These are phyloP conservation scores for Lathyrus tuberosus DNA, from an alignment of 306 rosid species.

Conservation along the genomic window DNA sequence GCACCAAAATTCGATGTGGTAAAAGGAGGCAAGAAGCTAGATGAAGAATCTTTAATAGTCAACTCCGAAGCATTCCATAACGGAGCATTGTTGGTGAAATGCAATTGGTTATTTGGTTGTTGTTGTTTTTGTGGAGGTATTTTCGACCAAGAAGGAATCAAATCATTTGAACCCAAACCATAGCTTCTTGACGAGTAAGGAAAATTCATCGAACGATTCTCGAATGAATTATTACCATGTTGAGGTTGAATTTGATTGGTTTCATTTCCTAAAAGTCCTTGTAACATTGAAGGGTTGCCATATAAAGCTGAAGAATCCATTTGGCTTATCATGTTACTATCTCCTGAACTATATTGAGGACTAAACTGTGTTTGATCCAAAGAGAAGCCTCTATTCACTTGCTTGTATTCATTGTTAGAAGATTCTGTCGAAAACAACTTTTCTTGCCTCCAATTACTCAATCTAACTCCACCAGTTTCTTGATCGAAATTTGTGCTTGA, in stretches of 20 bases:
- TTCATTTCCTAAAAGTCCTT: conserved; percentile 67
- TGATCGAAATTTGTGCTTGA: conserved; percentile 53
- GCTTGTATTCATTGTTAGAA: conserved; percentile 47
- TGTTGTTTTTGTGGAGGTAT: conserved; percentile 71
- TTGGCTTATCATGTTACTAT: conserved; percentile 67
- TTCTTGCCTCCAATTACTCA: conserved; percentile 71
- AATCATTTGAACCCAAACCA: conserved; percentile 56
- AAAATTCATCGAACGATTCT: conserved; percentile 45
- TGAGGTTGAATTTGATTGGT: conserved; percentile 44
- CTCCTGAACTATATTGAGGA: conserved; percentile 82
- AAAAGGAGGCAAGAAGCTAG: conserved; percentile 67
- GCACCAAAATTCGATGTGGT: conserved; percentile 52
- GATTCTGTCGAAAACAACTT: conserved; percentile 60
- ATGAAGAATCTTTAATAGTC: conserved; percentile 63
- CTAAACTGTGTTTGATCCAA: conserved; percentile 75
- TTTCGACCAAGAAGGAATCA: conserved; percentile 56
- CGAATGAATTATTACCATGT: conserved; percentile 47
- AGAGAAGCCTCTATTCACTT: conserved; percentile 64
- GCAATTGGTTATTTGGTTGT: conserved; percentile 59
- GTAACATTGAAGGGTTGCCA: conserved; percentile 68
- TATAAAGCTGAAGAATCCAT: conserved; percentile 57
- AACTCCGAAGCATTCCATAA: conserved; percentile 88
- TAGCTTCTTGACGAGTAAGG: conserved; percentile 53
- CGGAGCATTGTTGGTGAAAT: conserved; percentile 79
- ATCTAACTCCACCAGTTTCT: conserved; percentile 47